phyloP scores from a whole-genome alignment of 176 grass and related monocot species.

The Oryza australiensis region DNA sequence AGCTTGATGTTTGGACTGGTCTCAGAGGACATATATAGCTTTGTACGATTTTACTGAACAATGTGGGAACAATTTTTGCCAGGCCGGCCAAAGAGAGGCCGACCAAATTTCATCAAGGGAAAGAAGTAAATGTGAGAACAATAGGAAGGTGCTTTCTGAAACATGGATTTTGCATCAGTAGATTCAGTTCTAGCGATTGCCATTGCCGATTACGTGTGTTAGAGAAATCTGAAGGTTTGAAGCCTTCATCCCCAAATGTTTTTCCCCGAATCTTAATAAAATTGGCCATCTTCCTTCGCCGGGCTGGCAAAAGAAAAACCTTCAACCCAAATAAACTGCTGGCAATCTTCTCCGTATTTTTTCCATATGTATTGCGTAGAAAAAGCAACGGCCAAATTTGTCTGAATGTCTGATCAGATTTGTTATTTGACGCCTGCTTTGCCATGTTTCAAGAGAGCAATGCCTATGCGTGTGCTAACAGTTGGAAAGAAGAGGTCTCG shows the following conservation, averaged over 20 bases:
- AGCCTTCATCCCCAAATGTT: too few species aligned
- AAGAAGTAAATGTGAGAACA: too few species aligned
- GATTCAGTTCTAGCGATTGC: neutral
- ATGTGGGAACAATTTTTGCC: too few species aligned
- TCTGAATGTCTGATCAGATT: neutral
- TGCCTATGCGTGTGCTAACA: slow-evolving; percentile 77
- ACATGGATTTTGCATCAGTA: neutral
- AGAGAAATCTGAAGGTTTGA: neutral
- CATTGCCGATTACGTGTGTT: neutral
- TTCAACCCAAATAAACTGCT: too few species aligned
- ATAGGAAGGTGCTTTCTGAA: neutral
- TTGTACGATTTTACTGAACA: neutral
- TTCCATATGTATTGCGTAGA: neutral
- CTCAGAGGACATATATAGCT: too few species aligned
- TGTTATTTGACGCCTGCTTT: neutral
- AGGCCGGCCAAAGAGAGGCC: too few species aligned
- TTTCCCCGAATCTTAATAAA: too few species aligned
- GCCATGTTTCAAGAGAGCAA: slow-evolving; percentile 51
- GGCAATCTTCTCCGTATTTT: too few species aligned
- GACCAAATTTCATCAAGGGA: too few species aligned
- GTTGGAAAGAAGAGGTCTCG: slow-evolving; percentile 85
- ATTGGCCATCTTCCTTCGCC: too few species aligned
- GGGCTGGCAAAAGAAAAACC: too few species aligned
- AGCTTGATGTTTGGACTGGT: neutral
- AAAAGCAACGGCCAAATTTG: neutral